Percentiles rank a stretch among this genome's conserved stretches.
These are phyloP conservation scores for Wickerhamomyces hampshirensis DNA, from an alignment of 805 yeast species.

Conservation along the genomic window DNA sequence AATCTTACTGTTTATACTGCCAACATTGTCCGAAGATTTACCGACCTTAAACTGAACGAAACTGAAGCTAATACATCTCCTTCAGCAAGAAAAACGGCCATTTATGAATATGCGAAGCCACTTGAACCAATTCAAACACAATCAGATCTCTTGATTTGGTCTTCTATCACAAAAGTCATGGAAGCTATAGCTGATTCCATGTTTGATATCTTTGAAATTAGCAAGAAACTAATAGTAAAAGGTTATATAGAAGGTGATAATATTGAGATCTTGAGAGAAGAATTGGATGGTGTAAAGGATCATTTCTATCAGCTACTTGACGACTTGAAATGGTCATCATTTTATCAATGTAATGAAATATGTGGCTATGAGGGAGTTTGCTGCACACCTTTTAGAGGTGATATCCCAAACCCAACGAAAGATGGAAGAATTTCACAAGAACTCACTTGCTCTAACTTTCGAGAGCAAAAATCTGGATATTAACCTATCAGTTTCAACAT, in stretches of 20 bases:
- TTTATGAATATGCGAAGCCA: slow-evolving; percentile 8
- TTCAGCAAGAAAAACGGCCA: no score
- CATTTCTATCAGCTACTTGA: slow-evolving; percentile 18
- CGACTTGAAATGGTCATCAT: slow-evolving; percentile 35
- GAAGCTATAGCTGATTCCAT: slow-evolving; percentile 28
- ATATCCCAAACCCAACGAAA: no score
- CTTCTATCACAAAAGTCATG: slow-evolving; percentile 4
- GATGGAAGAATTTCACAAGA: no score
- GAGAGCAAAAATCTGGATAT: no score
- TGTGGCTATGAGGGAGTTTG: slow-evolving; percentile 46
- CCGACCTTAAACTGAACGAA: no score
- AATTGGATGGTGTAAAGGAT: neutral
- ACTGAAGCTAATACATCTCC: slow-evolving; percentile 1
- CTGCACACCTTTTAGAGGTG: slow-evolving; percentile 56
- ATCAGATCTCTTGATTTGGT: slow-evolving; percentile 8
- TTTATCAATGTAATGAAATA: slow-evolving; percentile 33
- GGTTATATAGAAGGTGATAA: slow-evolving; percentile 10
- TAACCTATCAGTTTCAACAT: no score
- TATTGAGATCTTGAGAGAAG: neutral
- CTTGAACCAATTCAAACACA: slow-evolving; percentile 2
- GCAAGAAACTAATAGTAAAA: slow-evolving; percentile 22
- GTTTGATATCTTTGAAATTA: slow-evolving; percentile 29
- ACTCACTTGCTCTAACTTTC: no score
- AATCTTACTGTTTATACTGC: slow-evolving; percentile 37
- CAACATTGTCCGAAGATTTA: slow-evolving; percentile 43